Evolutionary conservation across 1,284 basidiomycete genomes (phyloP).

Genomic region (Boletus semigastroideus): DNA sequence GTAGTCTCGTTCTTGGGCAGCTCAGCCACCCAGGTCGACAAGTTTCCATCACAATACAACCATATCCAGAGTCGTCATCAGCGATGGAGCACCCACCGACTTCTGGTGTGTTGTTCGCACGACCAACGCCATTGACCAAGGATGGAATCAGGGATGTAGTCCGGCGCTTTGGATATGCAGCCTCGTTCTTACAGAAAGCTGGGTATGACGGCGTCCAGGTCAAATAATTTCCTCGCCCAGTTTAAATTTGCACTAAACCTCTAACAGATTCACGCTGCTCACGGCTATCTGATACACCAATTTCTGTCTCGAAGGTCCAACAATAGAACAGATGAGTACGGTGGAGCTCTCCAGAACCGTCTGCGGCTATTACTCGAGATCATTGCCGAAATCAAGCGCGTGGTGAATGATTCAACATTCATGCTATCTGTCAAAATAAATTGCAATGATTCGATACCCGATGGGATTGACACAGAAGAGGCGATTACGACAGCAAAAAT

Average conservation of each 20-base stretch:
- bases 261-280: conserved; percentile 42
- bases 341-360: conserved; percentile 50
- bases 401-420: conserved; percentile 35
- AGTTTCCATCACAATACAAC: conserved; percentile 37
- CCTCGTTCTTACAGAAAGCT: conserved; percentile 25
- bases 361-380: conserved; percentile 36
- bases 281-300: conserved; percentile 44
- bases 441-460: conserved; percentile 31
- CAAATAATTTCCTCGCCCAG: not conserved
- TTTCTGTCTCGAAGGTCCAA: conserved; percentile 45
- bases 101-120: conserved; percentile 34
- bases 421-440: conserved; percentile 50
- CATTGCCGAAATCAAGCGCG: conserved; percentile 35
- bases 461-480: conserved; percentile 38
- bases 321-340: conserved; percentile 52
- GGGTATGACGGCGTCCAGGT: conserved; percentile 35
- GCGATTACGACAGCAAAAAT: conserved; percentile 41
- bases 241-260: not conserved
- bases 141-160: conserved; percentile 33
- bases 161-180: conserved; percentile 29
- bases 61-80: conserved; percentile 34
- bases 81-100: conserved; percentile 36
- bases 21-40: conserved; percentile 35
- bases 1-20: conserved; percentile 32
- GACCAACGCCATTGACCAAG: conserved; percentile 29